Conservation (phyloP, 2,329 filamentous ascomycete genomes). For the Setomelanomma holmii region DNA sequence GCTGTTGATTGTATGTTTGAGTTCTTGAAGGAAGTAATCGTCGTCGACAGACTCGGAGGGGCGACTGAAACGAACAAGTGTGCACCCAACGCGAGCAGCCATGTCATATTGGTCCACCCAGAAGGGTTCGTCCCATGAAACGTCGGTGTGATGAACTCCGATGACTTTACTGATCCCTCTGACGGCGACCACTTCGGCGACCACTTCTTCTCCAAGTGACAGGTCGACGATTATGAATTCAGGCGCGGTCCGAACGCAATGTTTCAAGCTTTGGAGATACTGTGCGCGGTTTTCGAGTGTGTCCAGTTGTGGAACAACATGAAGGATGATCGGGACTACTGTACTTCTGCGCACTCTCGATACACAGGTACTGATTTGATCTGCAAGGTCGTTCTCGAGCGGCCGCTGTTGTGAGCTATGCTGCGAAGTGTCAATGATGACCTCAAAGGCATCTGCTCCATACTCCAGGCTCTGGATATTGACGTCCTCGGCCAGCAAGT, state of each 20-base stretch:
- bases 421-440: slow-evolving; percentile 57
- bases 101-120: slow-evolving; percentile 66
- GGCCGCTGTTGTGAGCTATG: slow-evolving; percentile 18
- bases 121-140: slow-evolving; percentile 63
- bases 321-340: slow-evolving; percentile 58
- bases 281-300: slow-evolving; percentile 36
- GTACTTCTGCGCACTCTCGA: slow-evolving; percentile 69
- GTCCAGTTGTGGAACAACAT: slow-evolving; percentile 38
- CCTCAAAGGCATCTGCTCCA: slow-evolving; percentile 72
- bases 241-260: slow-evolving; percentile 67
- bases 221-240: slow-evolving; percentile 69
- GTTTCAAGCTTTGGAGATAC: slow-evolving; percentile 65
- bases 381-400: slow-evolving; percentile 25
- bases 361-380: slow-evolving; percentile 64
- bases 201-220: slow-evolving; percentile 59
- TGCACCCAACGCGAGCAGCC: slow-evolving; percentile 65
- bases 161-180: slow-evolving; percentile 68
- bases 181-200: slow-evolving; percentile 59
- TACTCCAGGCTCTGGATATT: slow-evolving; percentile 71
- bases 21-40: slow-evolving; percentile 66
- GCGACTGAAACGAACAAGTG: slow-evolving; percentile 68
- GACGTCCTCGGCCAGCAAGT: slow-evolving; percentile 60
- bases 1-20: slow-evolving; percentile 59
- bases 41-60: slow-evolving; percentile 65
- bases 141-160: slow-evolving; percentile 59